Evolutionary conservation across 2,329 filamentous ascomycete species (phyloP).

Genomic region (Acephala macrosclerotiorum): DNA sequence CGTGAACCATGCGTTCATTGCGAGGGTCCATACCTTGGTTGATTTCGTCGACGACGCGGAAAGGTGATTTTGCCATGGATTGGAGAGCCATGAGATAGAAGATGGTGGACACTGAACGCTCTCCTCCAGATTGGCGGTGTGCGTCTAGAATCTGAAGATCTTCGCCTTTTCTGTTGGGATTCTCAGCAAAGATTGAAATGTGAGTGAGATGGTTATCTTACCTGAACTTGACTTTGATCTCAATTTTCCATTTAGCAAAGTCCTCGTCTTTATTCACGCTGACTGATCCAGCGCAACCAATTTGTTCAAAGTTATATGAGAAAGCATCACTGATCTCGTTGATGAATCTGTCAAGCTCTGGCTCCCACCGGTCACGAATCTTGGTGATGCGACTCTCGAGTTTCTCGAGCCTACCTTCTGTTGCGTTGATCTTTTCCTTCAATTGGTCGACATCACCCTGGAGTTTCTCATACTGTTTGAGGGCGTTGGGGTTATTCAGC

Average conservation of each 20-base stretch:
- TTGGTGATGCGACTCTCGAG: conserved; percentile 66
- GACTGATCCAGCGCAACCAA: conserved; percentile 93
- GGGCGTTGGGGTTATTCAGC: conserved; percentile 75
- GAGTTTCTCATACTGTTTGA: conserved; percentile 80
- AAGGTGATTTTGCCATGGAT: conserved; percentile 89
- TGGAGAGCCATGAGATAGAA: conserved; percentile 99
- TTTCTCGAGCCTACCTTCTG: conserved; percentile 61
- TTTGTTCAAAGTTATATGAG: conserved; percentile 90
- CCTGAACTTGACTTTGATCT: conserved; percentile 96
- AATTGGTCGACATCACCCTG: conserved; percentile 73
- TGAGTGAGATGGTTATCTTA: conserved; percentile 49
- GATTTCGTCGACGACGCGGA: conserved; percentile 98
- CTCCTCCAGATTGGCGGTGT: conserved; percentile 94
- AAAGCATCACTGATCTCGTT: conserved; percentile 88
- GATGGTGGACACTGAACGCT: conserved; percentile 95
- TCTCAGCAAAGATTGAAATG: conserved; percentile 19
- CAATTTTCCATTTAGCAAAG: conserved; percentile 92
- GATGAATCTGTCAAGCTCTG: conserved; percentile 79
- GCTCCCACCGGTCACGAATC: conserved; percentile 81
- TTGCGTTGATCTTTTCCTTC: conserved; percentile 63
- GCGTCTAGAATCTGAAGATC: conserved; percentile 84
- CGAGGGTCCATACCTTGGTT: conserved; percentile 99
- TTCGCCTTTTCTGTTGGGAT: conserved; percentile 71
- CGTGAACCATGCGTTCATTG: conserved; percentile 98
- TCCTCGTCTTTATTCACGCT: conserved; percentile 88